A percentile compares a stretch with the other conserved stretches of the same genome.
These are phyloP conservation scores for Aspergillus sp. DNA, from an alignment of 2,329 filamentous ascomycete genomes.

Conservation along the genomic window DNA sequence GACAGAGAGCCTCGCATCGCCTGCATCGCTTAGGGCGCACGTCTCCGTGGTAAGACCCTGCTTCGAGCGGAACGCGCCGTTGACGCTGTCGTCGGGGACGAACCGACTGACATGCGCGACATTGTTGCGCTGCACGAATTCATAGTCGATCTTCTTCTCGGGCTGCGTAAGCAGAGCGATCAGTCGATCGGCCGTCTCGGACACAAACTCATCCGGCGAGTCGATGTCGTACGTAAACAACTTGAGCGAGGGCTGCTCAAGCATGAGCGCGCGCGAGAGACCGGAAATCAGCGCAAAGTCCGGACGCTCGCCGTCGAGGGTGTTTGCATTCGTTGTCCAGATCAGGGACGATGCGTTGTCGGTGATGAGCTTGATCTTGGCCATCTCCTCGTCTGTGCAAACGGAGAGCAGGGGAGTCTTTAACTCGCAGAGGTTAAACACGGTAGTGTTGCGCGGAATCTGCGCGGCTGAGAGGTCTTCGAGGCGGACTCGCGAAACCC, in stretches of 20 bases:
- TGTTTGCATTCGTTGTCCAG: constrained; percentile 17
- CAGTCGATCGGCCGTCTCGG: neutral
- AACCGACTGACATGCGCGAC: constrained; percentile 20
- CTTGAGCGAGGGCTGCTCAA: constrained; percentile 20
- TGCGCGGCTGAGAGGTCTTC: neutral
- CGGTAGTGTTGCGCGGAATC: neutral
- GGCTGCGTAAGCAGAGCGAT: no score
- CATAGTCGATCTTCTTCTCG: neutral
- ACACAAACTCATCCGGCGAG: neutral
- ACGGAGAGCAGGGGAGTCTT: constrained; percentile 8
- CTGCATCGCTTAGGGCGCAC: neutral
- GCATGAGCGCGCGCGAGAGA: constrained; percentile 13
- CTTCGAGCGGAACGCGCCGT: constrained; percentile 14
- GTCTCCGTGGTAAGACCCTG: neutral
- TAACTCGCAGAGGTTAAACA: constrained; percentile 5
- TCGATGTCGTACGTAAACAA: constrained; percentile 14
- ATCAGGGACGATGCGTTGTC: constrained; percentile 13
- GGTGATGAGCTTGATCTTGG: constrained; percentile 15
- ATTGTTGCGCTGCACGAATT: constrained; percentile 14
- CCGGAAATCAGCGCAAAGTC: constrained; percentile 15
- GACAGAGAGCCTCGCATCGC: neutral
- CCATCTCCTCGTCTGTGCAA: constrained; percentile 8
- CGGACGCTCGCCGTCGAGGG: constrained; percentile 9
- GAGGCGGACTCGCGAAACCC: neutral
- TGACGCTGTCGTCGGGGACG: constrained; percentile 18